phyloP scores from a whole-genome alignment of 2,329 filamentous ascomycete species.

The Parasarocladium wereldwijsianum region DNA sequence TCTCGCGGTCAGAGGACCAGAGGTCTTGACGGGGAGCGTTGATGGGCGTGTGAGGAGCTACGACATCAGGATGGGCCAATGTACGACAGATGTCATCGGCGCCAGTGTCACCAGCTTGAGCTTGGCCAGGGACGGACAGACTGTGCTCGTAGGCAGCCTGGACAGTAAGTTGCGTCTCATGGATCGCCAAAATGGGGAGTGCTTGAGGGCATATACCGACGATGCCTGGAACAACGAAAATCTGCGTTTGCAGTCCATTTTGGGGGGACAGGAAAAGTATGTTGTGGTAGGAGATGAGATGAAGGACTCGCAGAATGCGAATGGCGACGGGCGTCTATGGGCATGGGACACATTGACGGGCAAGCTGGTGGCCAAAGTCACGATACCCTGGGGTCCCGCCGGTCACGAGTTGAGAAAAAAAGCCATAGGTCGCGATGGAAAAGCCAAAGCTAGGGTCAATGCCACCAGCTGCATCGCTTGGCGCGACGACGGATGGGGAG shows the following conservation, averaged over 20 bases:
- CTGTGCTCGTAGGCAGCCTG: constrained; percentile 58
- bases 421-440: constrained; percentile 43
- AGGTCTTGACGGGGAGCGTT: constrained; percentile 64
- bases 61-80: constrained; percentile 63
- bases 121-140: constrained; percentile 57
- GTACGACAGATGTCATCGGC: constrained; percentile 56
- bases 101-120: constrained; percentile 60
- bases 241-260: constrained; percentile 57
- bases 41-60: constrained; percentile 73
- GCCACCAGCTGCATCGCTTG: constrained; percentile 48
- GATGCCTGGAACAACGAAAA: constrained; percentile 47
- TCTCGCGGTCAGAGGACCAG: constrained; percentile 30
- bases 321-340: constrained; percentile 45
- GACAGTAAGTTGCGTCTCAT: constrained; percentile 69
- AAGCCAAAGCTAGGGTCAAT: constrained; percentile 42
- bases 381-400: constrained; percentile 39
- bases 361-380: constrained; percentile 47
- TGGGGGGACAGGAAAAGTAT: constrained; percentile 63
- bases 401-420: constrained; percentile 33
- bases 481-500: constrained; percentile 46
- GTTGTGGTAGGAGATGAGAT: constrained; percentile 72
- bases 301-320: constrained; percentile 11
- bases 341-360: constrained; percentile 79
- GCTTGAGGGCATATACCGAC: constrained; percentile 57
- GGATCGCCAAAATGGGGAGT: constrained; percentile 59